These are phyloP conservation scores for Fomitopsis schrenkii DNA, from an alignment of 1,284 basidiomycete genomes.

Conservation along the genomic window DNA sequence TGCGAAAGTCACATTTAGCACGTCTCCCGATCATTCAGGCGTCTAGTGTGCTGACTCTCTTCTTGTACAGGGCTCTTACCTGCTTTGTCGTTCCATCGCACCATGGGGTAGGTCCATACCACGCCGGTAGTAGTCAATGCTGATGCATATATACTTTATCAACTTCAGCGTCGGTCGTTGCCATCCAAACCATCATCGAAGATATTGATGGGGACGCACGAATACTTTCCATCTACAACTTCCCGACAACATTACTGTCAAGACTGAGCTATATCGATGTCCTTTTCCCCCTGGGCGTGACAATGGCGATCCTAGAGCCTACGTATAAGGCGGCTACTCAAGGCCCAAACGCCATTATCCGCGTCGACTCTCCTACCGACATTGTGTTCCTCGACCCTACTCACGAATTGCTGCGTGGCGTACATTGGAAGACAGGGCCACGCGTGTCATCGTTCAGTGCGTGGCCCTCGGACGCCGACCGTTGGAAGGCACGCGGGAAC, in stretches of 20 bases:
- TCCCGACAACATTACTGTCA: slow-evolving; percentile 18
- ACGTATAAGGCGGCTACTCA: slow-evolving; percentile 20
- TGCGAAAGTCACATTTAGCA: not conserved
- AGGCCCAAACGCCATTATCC: slow-evolving; percentile 19
- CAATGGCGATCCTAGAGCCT: slow-evolving; percentile 32
- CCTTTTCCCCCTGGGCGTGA: slow-evolving; percentile 26
- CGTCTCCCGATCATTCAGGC: not conserved
- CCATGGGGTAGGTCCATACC: not conserved
- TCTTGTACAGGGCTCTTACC: slow-evolving; percentile 2
- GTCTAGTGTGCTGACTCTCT: not conserved
- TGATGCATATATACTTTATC: not conserved
- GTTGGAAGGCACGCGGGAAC: slow-evolving; percentile 16
- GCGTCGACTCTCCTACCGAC: slow-evolving; percentile 29
- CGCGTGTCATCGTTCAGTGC: not conserved
- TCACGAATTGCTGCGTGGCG: slow-evolving; percentile 5
- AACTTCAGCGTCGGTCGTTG: slow-evolving; percentile 9
- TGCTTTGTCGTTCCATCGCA: slow-evolving; percentile 5
- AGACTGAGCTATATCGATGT: slow-evolving; percentile 20
- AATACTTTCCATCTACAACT: slow-evolving; percentile 26
- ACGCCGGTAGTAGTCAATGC: not conserved
- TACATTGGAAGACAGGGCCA: slow-evolving; percentile 9
- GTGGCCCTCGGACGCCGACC: slow-evolving; percentile 9
- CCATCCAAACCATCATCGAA: slow-evolving; percentile 21
- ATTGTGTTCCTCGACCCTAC: slow-evolving; percentile 17
- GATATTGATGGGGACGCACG: slow-evolving; percentile 25